phyloP scores from a whole-genome alignment of 192 early-diverging fungal genomes.

The Radiomyces spectabilis region DNA sequence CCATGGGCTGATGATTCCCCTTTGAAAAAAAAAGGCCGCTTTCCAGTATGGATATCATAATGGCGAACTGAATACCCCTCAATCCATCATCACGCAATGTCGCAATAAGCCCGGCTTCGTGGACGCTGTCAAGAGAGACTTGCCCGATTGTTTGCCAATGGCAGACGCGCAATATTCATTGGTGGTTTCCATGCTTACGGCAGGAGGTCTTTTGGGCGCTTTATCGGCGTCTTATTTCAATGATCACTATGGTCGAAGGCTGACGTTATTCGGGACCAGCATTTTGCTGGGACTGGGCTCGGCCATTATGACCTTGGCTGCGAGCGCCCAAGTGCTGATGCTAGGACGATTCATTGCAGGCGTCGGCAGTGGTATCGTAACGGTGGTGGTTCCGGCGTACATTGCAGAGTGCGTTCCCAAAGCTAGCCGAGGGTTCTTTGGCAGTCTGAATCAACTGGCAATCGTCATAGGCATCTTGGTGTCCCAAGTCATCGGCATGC shows the following conservation, averaged over 20 bases:
- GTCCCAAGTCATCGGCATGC: constrained; percentile 62
- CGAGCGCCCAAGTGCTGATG: constrained; percentile 35
- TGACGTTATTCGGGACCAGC: constrained; percentile 61
- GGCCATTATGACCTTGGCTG: constrained; percentile 51
- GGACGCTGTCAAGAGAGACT: too few relatives aligned
- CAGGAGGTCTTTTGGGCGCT: constrained; percentile 75
- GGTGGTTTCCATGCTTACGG: constrained; percentile 48
- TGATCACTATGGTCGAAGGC: constrained; percentile 63
- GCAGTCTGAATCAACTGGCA: constrained; percentile 79
- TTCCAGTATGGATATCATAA: constrained; percentile 58
- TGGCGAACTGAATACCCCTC: constrained; percentile 52
- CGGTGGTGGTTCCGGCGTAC: constrained; percentile 77
- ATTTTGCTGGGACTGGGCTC: constrained; percentile 55
- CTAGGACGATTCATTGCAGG: constrained; percentile 70
- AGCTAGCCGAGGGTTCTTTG: constrained; percentile 62
- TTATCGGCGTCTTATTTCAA: constrained; percentile 54
- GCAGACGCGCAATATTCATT: constrained; percentile 47
- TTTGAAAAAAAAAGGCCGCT: constrained; percentile 20
- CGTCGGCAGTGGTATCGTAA: constrained; percentile 65
- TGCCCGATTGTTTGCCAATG: constrained; percentile 70
- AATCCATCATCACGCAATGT: constrained; percentile 43
- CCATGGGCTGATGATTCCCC: neutral
- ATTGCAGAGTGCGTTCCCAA: constrained; percentile 70
- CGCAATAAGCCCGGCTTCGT: neutral
- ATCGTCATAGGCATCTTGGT: constrained; percentile 76